phyloP scores from a whole-genome alignment of 139 green algal genomes.

The Volvox reticuliferus region DNA sequence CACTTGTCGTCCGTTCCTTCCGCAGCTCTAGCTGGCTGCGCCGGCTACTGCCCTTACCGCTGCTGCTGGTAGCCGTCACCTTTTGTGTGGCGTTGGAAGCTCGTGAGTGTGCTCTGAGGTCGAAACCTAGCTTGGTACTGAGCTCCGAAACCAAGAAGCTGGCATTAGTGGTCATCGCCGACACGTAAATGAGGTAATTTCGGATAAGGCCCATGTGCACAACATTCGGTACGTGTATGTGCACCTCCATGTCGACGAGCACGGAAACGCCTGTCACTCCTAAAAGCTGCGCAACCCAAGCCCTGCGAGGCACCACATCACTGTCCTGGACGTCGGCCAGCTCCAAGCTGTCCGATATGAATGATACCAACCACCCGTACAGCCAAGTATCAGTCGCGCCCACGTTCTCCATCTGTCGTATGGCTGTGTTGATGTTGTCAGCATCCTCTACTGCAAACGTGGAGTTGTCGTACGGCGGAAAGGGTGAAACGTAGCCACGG shows the following conservation, averaged over 20 bases:
- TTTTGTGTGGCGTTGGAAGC: too few relatives aligned
- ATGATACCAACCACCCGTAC: too few relatives aligned
- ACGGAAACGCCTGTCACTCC: too few relatives aligned
- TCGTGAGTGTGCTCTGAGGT: background rate
- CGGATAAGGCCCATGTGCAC: background rate
- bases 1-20: background rate
- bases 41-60: background rate
- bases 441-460: background rate
- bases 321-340: too few relatives aligned
- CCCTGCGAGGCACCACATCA: too few relatives aligned
- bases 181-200: background rate
- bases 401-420: too few relatives aligned
- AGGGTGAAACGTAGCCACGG: background rate
- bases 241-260: background rate
- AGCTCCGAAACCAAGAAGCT: background rate
- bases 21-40: background rate
- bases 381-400: too few relatives aligned
- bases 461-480: background rate
- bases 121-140: background rate
- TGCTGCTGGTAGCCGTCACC: background rate
- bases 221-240: background rate
- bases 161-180: background rate
- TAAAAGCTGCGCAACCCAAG: too few relatives aligned
- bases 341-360: too few relatives aligned
- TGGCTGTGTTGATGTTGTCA: background rate